Conservation (phyloP, 1,139 yeast species). For the Suhomyces ambrosiae region DNA sequence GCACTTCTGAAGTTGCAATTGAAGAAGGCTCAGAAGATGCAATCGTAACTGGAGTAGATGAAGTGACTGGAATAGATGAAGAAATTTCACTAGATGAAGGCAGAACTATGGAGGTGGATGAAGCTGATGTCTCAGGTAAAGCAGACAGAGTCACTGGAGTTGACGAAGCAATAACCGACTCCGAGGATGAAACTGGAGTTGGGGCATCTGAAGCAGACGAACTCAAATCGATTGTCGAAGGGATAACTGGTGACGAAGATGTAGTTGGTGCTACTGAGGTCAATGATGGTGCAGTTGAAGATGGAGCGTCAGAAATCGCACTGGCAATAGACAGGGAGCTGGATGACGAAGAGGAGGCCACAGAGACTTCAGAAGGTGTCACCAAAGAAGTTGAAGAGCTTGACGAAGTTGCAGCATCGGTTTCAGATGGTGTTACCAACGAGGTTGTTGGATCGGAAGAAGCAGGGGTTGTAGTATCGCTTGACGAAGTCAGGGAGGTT, state of each 20-base stretch:
- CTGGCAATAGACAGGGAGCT: constrained; percentile 2
- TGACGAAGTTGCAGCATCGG: constrained; percentile 6
- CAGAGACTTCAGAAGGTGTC: constrained; percentile 10
- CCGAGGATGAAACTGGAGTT: constrained; percentile 9
- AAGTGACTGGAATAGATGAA: constrained; percentile 1
- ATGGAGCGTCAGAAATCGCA: too few relatives aligned
- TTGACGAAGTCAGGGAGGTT: background rate
- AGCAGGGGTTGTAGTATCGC: background rate
- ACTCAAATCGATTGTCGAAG: constrained; percentile 7
- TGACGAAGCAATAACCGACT: constrained; percentile 8
- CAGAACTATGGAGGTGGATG: constrained; percentile 1
- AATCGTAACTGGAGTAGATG: background rate
- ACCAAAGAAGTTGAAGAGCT: constrained; percentile 8
- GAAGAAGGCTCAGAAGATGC: background rate
- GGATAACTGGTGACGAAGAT: constrained; percentile 1
- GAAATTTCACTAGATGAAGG: constrained; percentile 5
- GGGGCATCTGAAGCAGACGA: constrained; percentile 5
- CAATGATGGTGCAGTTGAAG: background rate
- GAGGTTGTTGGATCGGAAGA: background rate
- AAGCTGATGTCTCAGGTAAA: background rate
- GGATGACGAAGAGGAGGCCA: constrained; percentile 2
- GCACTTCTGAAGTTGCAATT: background rate
- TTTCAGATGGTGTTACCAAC: background rate
- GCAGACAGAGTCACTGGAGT: background rate
- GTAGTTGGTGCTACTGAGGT: constrained; percentile 1